Evolutionary conservation across 192 early-diverging fungal genomes (phyloP).

Genomic region (Funneliformis geosporum): DNA sequence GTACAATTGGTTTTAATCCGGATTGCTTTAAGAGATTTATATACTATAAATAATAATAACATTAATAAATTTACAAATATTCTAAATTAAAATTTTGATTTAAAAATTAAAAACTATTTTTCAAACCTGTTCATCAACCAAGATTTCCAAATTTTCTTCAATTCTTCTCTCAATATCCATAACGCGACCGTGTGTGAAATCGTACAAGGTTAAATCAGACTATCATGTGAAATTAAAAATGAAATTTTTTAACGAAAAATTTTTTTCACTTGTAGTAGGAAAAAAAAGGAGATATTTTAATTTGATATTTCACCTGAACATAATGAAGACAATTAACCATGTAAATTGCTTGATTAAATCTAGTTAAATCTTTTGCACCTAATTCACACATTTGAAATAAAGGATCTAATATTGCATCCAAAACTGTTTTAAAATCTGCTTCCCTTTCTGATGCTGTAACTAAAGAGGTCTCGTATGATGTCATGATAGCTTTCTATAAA

Average conservation of each 20-base stretch:
- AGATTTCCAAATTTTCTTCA: conserved; percentile 58
- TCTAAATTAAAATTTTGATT: not conserved
- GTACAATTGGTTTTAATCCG: conserved; percentile 54
- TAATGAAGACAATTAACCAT: conserved; percentile 74
- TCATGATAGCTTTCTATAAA: conserved; percentile 74
- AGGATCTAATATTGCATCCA: conserved; percentile 72
- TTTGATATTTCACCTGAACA: conserved; percentile 58
- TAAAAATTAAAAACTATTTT: not conserved
- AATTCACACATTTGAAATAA: conserved; percentile 69
- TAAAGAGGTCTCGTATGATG: conserved; percentile 75
- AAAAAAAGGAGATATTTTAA: not conserved
- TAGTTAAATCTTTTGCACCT: conserved; percentile 50
- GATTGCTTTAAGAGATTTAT: conserved; percentile 62
- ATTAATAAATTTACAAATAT: not conserved
- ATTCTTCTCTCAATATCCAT: conserved; percentile 62
- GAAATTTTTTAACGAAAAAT: not conserved
- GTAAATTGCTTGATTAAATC: conserved; percentile 70
- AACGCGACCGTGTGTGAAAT: conserved; percentile 62
- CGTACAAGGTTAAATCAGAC: conserved; percentile 64
- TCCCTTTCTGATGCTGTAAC: conserved; percentile 55
- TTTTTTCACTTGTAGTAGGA: not conserved
- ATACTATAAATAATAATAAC: conserved; percentile 46
- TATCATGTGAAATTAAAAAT: conserved; percentile 31
- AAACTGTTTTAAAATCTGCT: conserved; percentile 64
- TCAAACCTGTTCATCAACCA: conserved; percentile 68